Conservation (phyloP, 257 asterid species). For the Jacaranda mimosifolia region DNA sequence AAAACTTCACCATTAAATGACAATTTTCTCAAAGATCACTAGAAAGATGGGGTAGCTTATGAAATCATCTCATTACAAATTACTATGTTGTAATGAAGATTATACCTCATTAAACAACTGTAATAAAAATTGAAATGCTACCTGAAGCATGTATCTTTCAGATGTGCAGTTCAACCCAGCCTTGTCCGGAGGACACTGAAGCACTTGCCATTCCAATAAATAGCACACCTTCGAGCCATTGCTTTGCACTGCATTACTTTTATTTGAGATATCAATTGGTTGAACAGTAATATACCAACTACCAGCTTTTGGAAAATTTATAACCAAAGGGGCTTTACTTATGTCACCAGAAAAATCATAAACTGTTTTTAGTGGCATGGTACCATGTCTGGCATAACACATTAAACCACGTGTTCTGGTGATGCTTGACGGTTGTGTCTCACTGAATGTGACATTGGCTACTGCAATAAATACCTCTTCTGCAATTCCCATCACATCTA, state of each 20-base stretch:
- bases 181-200: conserved; percentile 76
- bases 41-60: not conserved
- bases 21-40: not conserved
- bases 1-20: not conserved
- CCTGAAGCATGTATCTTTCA: conserved; percentile 85
- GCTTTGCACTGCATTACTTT: conserved; percentile 35
- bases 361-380: conserved; percentile 57
- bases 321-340: conserved; percentile 64
- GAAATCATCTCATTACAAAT: no score
- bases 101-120: not conserved
- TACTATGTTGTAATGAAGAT: not conserved
- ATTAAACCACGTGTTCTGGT: conserved; percentile 45
- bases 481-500: conserved; percentile 67
- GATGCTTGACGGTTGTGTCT: conserved; percentile 50
- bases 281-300: conserved; percentile 79
- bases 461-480: conserved; percentile 68
- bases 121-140: conserved; percentile 34
- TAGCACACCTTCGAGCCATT: conserved; percentile 59
- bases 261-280: conserved; percentile 54
- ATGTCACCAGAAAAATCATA: conserved; percentile 82
- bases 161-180: conserved; percentile 88
- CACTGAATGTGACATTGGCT: conserved; percentile 56
- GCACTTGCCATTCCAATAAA: conserved; percentile 69
- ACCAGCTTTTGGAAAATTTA: conserved; percentile 77
- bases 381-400: conserved; percentile 74